These are phyloP conservation scores for Artomyces pyxidatus DNA, from an alignment of 768 basidiomycete genomes.

Conservation along the genomic window DNA sequence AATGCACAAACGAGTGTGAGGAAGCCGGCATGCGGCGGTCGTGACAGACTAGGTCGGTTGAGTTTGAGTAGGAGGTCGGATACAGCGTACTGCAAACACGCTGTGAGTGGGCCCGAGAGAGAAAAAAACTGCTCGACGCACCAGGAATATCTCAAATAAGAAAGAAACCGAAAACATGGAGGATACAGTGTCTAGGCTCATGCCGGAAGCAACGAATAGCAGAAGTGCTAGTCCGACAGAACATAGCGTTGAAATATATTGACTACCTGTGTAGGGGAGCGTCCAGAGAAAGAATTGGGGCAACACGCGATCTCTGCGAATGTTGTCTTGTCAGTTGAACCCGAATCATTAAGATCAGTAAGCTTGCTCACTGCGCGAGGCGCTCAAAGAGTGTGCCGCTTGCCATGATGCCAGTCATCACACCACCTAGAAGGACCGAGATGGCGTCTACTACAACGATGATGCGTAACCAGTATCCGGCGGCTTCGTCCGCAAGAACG, in stretches of 20 bases:
- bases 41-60: conserved; percentile 12
- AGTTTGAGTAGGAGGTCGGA: conserved; percentile 13
- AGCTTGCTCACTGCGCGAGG: conserved; percentile 5
- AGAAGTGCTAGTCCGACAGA: conserved; percentile 10
- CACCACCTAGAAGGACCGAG: conserved; percentile 12
- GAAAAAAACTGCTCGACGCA: background rate
- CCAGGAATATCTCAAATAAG: conserved; percentile 13
- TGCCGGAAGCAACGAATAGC: conserved; percentile 14
- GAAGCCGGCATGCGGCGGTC: conserved; percentile 9
- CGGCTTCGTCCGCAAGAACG: conserved; percentile 9
- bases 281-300: conserved; percentile 11
- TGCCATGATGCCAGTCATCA: conserved; percentile 14
- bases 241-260: conserved; percentile 7
- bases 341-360: background rate
- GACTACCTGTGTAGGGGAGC: conserved; percentile 12
- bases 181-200: conserved; percentile 14
- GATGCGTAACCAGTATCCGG: conserved; percentile 14
- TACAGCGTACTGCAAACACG: conserved; percentile 7
- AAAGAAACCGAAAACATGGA: conserved; percentile 16
- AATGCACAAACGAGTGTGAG: conserved; percentile 11
- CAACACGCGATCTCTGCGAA: conserved; percentile 11
- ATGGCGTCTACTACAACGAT: conserved; percentile 13
- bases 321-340: too few relatives aligned
- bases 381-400: conserved; percentile 12
- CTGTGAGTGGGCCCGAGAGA: background rate